Base-by-base conservation (phyloP, 495 filamentous ascomycete species). In the Thermothielavioides terrestris region DNA sequence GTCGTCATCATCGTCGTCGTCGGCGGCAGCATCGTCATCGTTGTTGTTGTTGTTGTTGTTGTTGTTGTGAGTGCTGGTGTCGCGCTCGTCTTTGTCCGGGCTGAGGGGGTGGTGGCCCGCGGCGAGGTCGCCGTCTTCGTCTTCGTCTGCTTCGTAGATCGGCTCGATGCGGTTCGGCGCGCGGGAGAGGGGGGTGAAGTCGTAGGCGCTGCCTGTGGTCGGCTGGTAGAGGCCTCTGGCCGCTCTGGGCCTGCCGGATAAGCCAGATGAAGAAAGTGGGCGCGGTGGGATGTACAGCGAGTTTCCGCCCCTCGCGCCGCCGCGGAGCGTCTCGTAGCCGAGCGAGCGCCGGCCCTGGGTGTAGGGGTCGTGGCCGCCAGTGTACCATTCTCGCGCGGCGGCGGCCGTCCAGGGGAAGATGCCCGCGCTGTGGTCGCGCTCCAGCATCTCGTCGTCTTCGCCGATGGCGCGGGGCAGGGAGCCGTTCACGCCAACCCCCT, bases 141-240 rank as follows among this genome's bases (percentile, higher is more conserved):
- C 86, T 34, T 94, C 89, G 43, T 85, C 81, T 0, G 76, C 73
- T 52, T 81, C 77, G 46, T 76, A 73, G 41, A 81, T 81, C 0
- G 77, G 77, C 50, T 78, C 73, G 51, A 81, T 80, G 8, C 61
- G 26, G 55, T 59, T 51, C 3, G 30, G 40, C 12, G 38, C 28
- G 10, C 35, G n/a, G 14, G 42, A 47, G 11, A 60, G 39, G 11
- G 48, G 59, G 11, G 49, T 12, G 21, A 59, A 61, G n/a, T 61
- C 61, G 42, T 57, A 61, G 2, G 31, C 26, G 20, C 46, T 42
- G 18, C 41, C 46, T 18, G 43, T 63, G 32, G 61, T 64, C 42
- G 53, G 65, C 53, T 54, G 52, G 32, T 67, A 64, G 23, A 67
- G 44, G 0, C 62, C 63, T 39, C 57, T 49, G 7, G 61, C 60